A percentile compares a stretch with the other conserved stretches of the same genome.
Conservation (phyloP, 1,139 yeast genomes). For the Yamadazyma songkhlaensis region DNA sequence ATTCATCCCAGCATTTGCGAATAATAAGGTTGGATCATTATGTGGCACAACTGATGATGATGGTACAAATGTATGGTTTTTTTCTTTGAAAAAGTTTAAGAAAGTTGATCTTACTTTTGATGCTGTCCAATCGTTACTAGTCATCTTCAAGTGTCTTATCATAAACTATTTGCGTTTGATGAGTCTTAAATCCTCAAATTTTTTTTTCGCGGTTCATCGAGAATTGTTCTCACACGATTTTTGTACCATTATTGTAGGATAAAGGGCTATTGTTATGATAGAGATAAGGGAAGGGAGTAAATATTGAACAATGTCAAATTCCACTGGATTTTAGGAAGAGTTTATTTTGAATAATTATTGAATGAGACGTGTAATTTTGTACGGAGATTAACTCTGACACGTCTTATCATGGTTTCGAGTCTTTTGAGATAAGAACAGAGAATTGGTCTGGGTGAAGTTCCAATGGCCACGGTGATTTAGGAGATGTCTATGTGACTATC, state of each 20-base stretch:
- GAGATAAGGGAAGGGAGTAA: too few species aligned
- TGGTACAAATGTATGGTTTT: slow-evolving; percentile 77
- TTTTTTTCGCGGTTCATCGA: slow-evolving; percentile 4
- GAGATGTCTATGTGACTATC: too few species aligned
- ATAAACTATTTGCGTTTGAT: slow-evolving; percentile 1
- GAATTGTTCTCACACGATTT: slow-evolving; percentile 3
- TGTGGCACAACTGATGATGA: slow-evolving; percentile 95
- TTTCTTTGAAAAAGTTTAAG: slow-evolving; percentile 67
- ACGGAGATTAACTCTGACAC: too few species aligned
- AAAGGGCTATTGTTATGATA: too few species aligned
- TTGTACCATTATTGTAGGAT: background rate
- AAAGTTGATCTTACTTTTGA: slow-evolving; percentile 81
- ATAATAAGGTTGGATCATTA: slow-evolving; percentile 93
- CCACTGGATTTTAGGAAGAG: too few species aligned
- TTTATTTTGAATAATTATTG: too few species aligned
- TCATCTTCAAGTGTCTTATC: slow-evolving; percentile 15
- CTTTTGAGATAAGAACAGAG: too few species aligned
- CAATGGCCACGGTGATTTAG: too few species aligned
- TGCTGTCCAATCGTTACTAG: slow-evolving; percentile 56
- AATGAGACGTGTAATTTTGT: too few species aligned
- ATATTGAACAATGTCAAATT: too few species aligned
- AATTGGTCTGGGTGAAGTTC: too few species aligned
- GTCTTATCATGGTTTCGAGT: too few species aligned
- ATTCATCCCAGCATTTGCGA: slow-evolving; percentile 99
- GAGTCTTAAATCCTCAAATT: slow-evolving; percentile 1